Evolutionary conservation across 305 asterid genomes (phyloP).

Genomic region (Fraxinus greggii): DNA sequence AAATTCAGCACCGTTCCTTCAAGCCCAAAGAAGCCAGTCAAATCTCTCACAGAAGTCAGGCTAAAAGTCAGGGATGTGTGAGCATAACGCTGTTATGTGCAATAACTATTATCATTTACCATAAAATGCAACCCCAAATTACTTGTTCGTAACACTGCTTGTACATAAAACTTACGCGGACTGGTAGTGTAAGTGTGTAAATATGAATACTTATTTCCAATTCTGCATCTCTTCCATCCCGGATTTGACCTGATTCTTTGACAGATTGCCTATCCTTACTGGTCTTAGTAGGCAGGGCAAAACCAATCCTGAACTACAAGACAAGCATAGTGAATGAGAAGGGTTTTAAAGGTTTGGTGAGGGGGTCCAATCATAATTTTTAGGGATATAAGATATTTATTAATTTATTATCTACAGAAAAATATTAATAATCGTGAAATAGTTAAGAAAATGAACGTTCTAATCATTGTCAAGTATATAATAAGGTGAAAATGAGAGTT

Average conservation of each 20-base stretch:
- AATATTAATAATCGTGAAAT: background rate
- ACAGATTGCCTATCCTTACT: no score
- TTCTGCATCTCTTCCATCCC: background rate
- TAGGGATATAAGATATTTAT: background rate
- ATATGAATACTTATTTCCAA: constrained; percentile 16
- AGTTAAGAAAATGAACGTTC: background rate
- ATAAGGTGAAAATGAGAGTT: no score
- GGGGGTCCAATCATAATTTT: background rate
- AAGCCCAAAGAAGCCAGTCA: constrained; percentile 53
- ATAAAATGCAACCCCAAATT: background rate
- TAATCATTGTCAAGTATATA: background rate
- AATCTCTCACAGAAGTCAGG: constrained; percentile 54
- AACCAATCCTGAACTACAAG: background rate
- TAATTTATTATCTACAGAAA: background rate
- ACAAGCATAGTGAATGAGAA: no score
- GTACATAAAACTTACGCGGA: constrained; percentile 24
- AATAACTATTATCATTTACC: constrained; percentile 3
- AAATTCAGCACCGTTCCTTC: constrained; percentile 57
- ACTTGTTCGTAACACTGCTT: constrained; percentile 7
- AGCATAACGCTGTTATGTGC: background rate
- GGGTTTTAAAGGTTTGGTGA: no score
- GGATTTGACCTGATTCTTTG: background rate
- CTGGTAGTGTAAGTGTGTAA: constrained; percentile 3
- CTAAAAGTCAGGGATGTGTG: constrained; percentile 72
- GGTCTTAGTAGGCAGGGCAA: background rate